Evolutionary conservation across 352 stramenopile genomes (phyloP), one percentile per base, ranked within the genome.

Genomic region (Phytopythium sindhum): DNA sequence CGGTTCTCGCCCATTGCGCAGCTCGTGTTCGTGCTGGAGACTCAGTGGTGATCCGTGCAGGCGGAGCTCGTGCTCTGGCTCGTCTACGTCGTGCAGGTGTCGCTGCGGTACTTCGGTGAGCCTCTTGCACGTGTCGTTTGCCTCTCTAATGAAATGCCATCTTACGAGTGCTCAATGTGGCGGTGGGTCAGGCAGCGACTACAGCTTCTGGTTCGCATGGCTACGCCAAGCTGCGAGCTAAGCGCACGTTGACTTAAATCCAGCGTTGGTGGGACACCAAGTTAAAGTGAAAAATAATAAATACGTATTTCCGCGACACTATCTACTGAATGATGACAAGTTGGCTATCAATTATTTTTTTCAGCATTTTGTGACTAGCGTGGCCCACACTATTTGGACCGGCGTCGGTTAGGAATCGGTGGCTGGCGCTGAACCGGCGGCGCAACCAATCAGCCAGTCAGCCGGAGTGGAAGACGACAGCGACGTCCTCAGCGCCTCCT

Each of bases 21-120:
- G n/a, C 41, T 78, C 1, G 55, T 57, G 10, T 75, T 78, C 19
- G 67, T 70, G 2, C 57, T 75, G 0, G 70, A 78, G n/a, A 75
- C 62, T 2, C 61, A 73, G 15, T 72, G 66, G 31, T n/a, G 50
- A 10, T 60, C 65, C 31, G 54, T 67, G 2, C 64, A 73, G 19
- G 63, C 57, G 21, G 52, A 65, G 12, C 45, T 75, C 2, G 55
- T 77, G 12, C 61, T 75, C 2, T 74, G 70, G 67, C 61, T 73
- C 4, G 52, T 75, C 2, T 67, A 67, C 33, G 8, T 35, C 31
- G 31, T 35, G 31, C 31, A 35, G 31, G 31, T 8, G 31, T 35
- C 31, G 31, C 31, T 8, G 31, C 31, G 8, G 31, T 8, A 35
- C 31, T 35, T 35, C 8, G 31, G 31, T 35, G 31, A 35, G 31